Base-by-base conservation (phyloP, 73 alveolate species). In the Paramecium octaurelia region DNA sequence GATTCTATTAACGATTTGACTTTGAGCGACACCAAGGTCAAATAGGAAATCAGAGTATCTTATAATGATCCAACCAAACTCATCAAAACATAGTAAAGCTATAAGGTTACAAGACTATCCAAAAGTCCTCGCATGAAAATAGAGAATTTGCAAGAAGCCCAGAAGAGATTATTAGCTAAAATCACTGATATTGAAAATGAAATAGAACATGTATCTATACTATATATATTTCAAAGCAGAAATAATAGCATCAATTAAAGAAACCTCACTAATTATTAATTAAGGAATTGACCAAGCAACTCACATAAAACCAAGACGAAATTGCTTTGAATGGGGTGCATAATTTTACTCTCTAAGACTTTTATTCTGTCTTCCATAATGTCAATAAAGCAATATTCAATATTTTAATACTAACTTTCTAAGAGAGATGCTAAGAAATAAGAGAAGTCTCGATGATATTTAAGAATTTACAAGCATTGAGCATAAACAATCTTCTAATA, bases 1-100 rank as follows among this genome's bases (percentile, higher is more conserved):
- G 87, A 73, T 18, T 73, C 87, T 36, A 40, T 73, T 40, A 73
- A 73, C 40, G 87, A 73, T 36, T 43, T 73, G 18, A 36, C 87
- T 4, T 43, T 73, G 34, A 73, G 87, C 35, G 87, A 73, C 24
- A 40, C 20, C 10, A 73, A 73, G 20, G 35, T 21, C 6, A 36
- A 73, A 43, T 73, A 73, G n/a, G 87, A 36, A 40, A 38, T 36
- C 14, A 36, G 87, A 38, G n/a, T 3, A 10, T 73, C 60, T 35
- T 73, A 40, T 73, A 16, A 40, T 73, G 57, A 40, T 73, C 87
- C 84, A 27, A 64, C 84, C 5, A 64, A 64, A 64, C 84, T 64
- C 0, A 64, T 64, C 7, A 73, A 73, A 73, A 73, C 87, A 21
- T 24, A 73, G 8, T 20, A 73, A 40, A 73, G 48, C 29, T 29